phyloP scores from a whole-genome alignment of 257 asterid genomes.

The Petunia axillaris region DNA sequence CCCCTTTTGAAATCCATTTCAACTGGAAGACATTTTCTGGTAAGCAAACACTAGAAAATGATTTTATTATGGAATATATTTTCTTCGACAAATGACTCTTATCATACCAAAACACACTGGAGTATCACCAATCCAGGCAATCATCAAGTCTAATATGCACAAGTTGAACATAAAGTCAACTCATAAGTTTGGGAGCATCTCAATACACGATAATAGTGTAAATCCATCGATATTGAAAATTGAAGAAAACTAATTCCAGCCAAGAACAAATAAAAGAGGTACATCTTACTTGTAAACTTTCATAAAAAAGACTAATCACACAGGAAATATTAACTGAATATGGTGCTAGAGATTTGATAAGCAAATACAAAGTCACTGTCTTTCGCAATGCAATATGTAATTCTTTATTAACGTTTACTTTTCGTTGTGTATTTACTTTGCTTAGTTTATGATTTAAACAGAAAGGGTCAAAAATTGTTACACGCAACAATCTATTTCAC shows the following conservation, averaged over 20 bases:
- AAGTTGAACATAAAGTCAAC: too few species aligned
- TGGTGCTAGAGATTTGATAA: neutral
- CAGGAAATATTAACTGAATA: neutral
- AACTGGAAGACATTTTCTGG: too few species aligned
- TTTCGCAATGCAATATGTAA: neutral
- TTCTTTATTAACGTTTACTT: neutral
- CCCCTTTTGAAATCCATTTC: too few species aligned
- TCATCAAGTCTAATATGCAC: too few species aligned
- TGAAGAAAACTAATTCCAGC: neutral
- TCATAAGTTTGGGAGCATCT: too few species aligned
- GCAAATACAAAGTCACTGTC: neutral
- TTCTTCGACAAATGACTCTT: too few species aligned
- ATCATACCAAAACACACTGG: too few species aligned
- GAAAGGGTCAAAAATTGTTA: neutral
- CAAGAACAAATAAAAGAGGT: neutral
- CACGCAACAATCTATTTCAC: conserved; percentile 5
- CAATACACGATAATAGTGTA: neutral
- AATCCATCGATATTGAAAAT: neutral
- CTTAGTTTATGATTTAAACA: neutral
- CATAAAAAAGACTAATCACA: neutral
- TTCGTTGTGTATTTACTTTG: neutral
- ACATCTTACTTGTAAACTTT: neutral
- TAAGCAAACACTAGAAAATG: too few species aligned
- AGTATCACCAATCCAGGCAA: too few species aligned
- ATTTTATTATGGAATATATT: too few species aligned